These are phyloP conservation scores for Marasmius oreades DNA, from an alignment of 1,284 basidiomycete genomes.

Conservation along the genomic window DNA sequence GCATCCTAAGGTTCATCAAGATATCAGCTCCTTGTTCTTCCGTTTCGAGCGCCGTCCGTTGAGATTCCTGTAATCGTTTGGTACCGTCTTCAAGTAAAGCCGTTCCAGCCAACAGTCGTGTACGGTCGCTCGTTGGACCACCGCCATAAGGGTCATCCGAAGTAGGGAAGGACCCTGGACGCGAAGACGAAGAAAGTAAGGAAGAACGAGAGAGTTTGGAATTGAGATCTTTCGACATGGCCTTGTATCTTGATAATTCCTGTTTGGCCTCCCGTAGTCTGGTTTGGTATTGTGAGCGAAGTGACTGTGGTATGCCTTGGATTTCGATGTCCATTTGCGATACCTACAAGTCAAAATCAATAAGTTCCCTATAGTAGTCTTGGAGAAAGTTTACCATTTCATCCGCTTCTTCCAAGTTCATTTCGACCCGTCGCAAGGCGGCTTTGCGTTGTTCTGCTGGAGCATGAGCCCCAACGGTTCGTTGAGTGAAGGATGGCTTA, in stretches of 20 bases:
- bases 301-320: conserved; percentile 89
- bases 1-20: conserved; percentile 77
- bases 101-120: conserved; percentile 77
- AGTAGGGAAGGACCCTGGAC: conserved; percentile 43
- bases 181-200: conserved; percentile 49
- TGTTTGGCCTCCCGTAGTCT: conserved; percentile 73
- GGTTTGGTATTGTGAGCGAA: conserved; percentile 70
- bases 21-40: conserved; percentile 96
- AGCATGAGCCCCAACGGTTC: no score
- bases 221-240: conserved; percentile 65
- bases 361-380: neutral
- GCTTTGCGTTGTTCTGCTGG: conserved; percentile 83
- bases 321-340: conserved; percentile 99
- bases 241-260: conserved; percentile 75
- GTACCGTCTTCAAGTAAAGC: conserved; percentile 75
- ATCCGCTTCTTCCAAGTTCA: conserved; percentile 97
- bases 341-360: conserved; percentile 48
- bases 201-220: conserved; percentile 56
- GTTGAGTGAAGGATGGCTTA: no score
- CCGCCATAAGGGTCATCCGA: conserved; percentile 86
- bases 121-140: conserved; percentile 60
- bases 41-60: conserved; percentile 92
- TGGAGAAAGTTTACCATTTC: conserved; percentile 68
- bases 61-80: conserved; percentile 83
- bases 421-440: conserved; percentile 81